Evolutionary conservation across 2,329 filamentous ascomycete species (phyloP).

Genomic region (Dactylonectria macrodidyma): DNA sequence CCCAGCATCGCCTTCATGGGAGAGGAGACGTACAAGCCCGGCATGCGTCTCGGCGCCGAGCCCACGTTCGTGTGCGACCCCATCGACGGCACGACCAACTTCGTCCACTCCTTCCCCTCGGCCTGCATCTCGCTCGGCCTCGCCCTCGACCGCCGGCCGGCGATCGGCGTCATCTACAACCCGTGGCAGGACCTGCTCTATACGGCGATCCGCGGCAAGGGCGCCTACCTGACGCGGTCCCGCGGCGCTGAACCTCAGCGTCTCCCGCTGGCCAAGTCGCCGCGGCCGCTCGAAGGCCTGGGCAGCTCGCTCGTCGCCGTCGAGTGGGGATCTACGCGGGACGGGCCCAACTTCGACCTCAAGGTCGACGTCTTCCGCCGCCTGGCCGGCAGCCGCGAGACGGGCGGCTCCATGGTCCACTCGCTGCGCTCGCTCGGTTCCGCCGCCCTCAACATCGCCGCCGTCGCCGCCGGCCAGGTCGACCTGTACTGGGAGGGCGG

Average conservation of each 20-base stretch:
- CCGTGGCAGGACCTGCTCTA: conserved; percentile 80
- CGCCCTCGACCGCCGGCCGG: conserved; percentile 72
- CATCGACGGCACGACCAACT: conserved; percentile 86
- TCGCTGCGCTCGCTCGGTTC: conserved; percentile 78
- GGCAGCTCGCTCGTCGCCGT: conserved; percentile 75
- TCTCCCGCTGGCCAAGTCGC: conserved; percentile 61
- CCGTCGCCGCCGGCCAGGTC: conserved; percentile 78
- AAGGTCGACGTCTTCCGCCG: conserved; percentile 77
- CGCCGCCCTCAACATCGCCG: conserved; percentile 82
- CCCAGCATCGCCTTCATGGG: conserved; percentile 77
- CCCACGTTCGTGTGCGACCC: conserved; percentile 88
- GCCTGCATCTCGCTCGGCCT: conserved; percentile 85
- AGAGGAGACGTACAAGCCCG: conserved; percentile 83
- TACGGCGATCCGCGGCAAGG: conserved; percentile 77
- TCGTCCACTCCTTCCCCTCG: conserved; percentile 81
- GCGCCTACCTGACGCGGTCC: conserved; percentile 71
- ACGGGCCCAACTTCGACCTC: conserved; percentile 79
- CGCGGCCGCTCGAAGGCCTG: conserved; percentile 73
- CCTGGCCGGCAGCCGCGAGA: conserved; percentile 70
- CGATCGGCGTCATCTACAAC: conserved; percentile 85
- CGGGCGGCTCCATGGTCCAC: conserved; percentile 83
- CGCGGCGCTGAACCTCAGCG: conserved; percentile 55
- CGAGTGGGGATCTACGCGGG: conserved; percentile 81
- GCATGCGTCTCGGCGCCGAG: conserved; percentile 71
- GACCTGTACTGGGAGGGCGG: conserved; percentile 88